Base-by-base conservation (phyloP, 192 early-diverging fungal species). In the Backusella tarrabulga region DNA sequence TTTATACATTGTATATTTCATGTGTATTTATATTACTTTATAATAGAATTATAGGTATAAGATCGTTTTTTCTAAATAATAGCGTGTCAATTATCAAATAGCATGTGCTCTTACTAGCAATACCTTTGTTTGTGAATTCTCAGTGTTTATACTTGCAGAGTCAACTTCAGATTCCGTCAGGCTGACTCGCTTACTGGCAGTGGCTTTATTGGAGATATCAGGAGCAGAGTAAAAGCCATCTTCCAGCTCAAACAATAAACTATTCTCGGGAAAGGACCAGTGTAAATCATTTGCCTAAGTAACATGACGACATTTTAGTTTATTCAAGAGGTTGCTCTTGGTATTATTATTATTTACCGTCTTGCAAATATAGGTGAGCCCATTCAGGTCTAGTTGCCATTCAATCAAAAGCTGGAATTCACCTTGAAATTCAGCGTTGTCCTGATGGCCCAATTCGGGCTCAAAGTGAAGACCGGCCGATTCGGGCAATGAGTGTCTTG, bases 11-110 rank as follows among this genome's bases (percentile, higher is more conserved):
- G 12, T 21, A 71, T 38, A 9, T 15, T 34, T 6, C 0, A 11
- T 54, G 15, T 21, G 4, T n/a, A 36, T 34, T 14, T 52, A 41
- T 34, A 79, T 68, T 72, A 85, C 82, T 73, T 72, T 82, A 88
- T 82, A 63, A 88, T 81, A 34, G 78, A 77, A 38, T 86, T 81
- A 67, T 87, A 88, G 0, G 86, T 88, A 68, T 90, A 90, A 38
- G 88, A 90, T 40, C 76, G 83, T 54, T 82, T 86, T 23, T 79
- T 73, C 80, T 84, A 71, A 21, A 32, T 32, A 32, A 32, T 32
- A 32, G 0, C 32, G 32, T 32, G 32, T 32, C 32, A 32, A 3
- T 3, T 32, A 32, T 32, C 32, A 32, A 32, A 32, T 32, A 2
- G 32, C 32, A 32, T 32, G 32, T 32, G 3, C 32, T 3, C 32